These are phyloP conservation scores for Artemisia annua DNA, from an alignment of 129 eudicot species.

Conservation along the genomic window DNA sequence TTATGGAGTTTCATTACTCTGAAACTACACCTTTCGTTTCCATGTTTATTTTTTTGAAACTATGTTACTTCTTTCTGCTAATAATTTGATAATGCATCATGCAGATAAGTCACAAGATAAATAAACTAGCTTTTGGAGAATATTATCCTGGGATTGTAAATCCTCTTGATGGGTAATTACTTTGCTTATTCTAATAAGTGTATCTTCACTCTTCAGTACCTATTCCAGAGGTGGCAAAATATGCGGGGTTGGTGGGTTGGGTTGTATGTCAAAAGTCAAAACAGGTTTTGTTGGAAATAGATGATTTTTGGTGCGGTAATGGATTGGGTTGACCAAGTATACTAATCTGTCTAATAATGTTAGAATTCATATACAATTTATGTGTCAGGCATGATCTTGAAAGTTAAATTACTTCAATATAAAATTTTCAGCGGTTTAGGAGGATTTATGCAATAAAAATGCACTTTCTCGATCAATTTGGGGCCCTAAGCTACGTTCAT, in stretches of 20 bases:
- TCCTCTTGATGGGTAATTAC: constrained; percentile 88
- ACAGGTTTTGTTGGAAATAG: not conserved
- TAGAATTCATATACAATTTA: not conserved
- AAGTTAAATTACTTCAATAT: not conserved
- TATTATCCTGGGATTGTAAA: constrained; percentile 82
- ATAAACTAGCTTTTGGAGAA: constrained; percentile 83
- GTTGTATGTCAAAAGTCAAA: not conserved
- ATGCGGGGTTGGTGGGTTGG: not conserved
- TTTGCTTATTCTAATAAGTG: constrained; percentile 8
- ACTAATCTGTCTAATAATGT: not conserved
- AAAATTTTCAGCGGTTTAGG: not conserved
- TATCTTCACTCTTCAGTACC: not conserved
- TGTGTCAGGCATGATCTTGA: not conserved
- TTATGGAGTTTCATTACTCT: not conserved
- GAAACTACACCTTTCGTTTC: not conserved
- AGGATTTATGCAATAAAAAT: not conserved
- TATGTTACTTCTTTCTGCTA: constrained; percentile 8
- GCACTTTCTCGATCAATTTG: not conserved
- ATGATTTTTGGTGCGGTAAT: not conserved
- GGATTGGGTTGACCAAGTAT: not conserved
- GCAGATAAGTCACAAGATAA: constrained; percentile 93
- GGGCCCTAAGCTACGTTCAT: not conserved
- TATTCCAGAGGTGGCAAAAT: not conserved
- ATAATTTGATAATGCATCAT: constrained; percentile 20
- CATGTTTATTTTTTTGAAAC: not conserved